These are phyloP conservation scores for Sungouiella blattae DNA, from an alignment of 805 yeast species.

Conservation along the genomic window DNA sequence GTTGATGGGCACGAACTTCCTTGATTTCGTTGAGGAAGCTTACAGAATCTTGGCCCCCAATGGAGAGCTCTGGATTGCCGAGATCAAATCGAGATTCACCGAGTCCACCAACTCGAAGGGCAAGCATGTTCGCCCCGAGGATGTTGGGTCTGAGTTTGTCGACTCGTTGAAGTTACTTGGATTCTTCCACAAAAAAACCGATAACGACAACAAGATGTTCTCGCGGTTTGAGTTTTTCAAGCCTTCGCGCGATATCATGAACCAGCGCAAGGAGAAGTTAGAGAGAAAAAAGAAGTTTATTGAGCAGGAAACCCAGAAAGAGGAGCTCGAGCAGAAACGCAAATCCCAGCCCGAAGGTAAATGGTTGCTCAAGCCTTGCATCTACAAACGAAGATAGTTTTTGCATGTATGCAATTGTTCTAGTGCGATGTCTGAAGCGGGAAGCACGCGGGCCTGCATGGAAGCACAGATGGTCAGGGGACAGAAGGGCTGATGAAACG, in stretches of 20 bases:
- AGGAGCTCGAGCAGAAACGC: conserved; percentile 55
- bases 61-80: conserved; percentile 97
- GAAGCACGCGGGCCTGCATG: no score
- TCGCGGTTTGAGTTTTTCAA: conserved; percentile 91
- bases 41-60: conserved; percentile 80
- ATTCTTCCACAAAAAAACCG: conserved; percentile 84
- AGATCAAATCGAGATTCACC: conserved; percentile 85
- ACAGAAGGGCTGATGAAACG: no score
- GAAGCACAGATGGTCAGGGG: no score
- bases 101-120: conserved; percentile 41
- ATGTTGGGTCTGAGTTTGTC: conserved; percentile 73
- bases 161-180: conserved; percentile 74
- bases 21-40: conserved; percentile 90
- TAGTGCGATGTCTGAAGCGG: no score
- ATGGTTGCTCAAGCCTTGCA: conserved; percentile 93
- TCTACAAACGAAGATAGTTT: conserved; percentile 83
- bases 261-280: conserved; percentile 57
- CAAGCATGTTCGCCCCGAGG: conserved; percentile 29
- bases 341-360: conserved; percentile 64
- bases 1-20: conserved; percentile 94
- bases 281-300: conserved; percentile 65
- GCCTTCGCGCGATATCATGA: conserved; percentile 67
- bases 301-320: conserved; percentile 64
- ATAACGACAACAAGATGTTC: conserved; percentile 87
- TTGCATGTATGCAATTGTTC: no score